A percentile compares a stretch with the other conserved stretches of the same genome.
These are phyloP conservation scores for Cladosporium sp. DNA, from an alignment of 2,329 filamentous ascomycete species.

Conservation along the genomic window DNA sequence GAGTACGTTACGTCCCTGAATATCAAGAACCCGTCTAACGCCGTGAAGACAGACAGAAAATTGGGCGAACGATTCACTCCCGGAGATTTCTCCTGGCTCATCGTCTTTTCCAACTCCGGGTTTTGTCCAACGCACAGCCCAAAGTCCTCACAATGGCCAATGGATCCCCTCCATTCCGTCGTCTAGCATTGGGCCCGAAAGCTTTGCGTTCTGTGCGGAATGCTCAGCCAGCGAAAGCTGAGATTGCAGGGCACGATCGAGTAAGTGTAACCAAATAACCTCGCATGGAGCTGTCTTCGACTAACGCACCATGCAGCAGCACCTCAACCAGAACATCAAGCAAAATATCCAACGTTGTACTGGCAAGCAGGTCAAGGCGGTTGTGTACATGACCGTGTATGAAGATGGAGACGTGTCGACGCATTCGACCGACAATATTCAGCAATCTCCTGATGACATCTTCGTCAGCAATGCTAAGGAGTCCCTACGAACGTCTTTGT, in stretches of 20 bases:
- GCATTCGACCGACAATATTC: slow-evolving; percentile 6
- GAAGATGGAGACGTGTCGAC: slow-evolving; percentile 20
- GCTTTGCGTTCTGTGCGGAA: background rate
- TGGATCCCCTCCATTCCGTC: background rate
- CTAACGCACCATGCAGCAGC: background rate
- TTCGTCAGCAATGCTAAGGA: slow-evolving; percentile 10
- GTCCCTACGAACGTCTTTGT: background rate
- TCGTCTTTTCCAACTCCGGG: background rate
- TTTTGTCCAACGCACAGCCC: background rate
- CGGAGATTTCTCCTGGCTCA: slow-evolving; percentile 1
- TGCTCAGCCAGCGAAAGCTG: background rate
- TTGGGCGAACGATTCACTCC: background rate
- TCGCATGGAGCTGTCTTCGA: background rate
- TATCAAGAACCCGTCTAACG: background rate
- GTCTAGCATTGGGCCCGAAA: background rate
- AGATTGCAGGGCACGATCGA: background rate
- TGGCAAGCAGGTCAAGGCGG: slow-evolving; percentile 10
- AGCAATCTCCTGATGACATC: background rate
- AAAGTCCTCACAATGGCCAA: background rate
- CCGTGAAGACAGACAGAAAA: background rate
- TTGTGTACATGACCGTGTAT: slow-evolving; percentile 21
- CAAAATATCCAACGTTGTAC: background rate
- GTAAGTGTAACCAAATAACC: background rate
- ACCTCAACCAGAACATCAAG: slow-evolving; percentile 4
- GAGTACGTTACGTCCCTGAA: background rate